A percentile compares a stretch with the other conserved stretches of the same genome.
These are phyloP conservation scores for Vaccinium darrowii DNA, from an alignment of 148 eudicot genomes.

Conservation along the genomic window DNA sequence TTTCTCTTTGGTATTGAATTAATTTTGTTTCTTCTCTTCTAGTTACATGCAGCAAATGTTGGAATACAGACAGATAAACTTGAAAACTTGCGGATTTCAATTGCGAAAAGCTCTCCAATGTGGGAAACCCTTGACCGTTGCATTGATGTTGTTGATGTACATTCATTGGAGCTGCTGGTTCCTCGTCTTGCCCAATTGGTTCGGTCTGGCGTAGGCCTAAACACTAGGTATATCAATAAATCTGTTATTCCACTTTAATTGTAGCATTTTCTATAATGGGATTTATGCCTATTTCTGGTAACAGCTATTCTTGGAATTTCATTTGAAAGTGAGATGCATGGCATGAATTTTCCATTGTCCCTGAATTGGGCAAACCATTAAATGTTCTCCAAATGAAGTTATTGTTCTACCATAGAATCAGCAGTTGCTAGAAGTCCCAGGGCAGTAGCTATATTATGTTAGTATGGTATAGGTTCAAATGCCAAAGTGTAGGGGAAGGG, in stretches of 20 bases:
- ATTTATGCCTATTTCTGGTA: background rate
- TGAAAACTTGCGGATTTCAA: constrained; percentile 84
- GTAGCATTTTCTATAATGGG: constrained; percentile 4
- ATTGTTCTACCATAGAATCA: background rate
- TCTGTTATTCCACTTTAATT: background rate
- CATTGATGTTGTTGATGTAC: constrained; percentile 76
- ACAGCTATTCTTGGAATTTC: background rate
- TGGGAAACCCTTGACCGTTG: constrained; percentile 98
- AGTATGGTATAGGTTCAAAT: background rate
- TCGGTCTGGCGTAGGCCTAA: constrained; percentile 88
- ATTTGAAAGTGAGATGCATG: background rate
- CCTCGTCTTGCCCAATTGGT: constrained; percentile 90
- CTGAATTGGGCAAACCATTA: background rate
- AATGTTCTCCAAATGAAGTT: background rate
- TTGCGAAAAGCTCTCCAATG: constrained; percentile 96
- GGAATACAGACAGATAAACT: constrained; percentile 94
- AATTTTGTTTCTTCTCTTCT: constrained; percentile 22
- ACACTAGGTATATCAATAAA: constrained; percentile 62
- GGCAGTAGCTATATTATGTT: background rate
- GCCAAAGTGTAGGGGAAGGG: background rate
- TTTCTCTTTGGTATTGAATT: constrained; percentile 9
- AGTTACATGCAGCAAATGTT: constrained; percentile 90
- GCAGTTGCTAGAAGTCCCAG: background rate
- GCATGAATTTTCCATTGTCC: background rate
- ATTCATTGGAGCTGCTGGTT: constrained; percentile 74